Percentiles rank a stretch among this genome's conserved stretches.
Evolutionary conservation across 768 basidiomycete species (phyloP).

Genomic region (Suillus tomentosus): DNA sequence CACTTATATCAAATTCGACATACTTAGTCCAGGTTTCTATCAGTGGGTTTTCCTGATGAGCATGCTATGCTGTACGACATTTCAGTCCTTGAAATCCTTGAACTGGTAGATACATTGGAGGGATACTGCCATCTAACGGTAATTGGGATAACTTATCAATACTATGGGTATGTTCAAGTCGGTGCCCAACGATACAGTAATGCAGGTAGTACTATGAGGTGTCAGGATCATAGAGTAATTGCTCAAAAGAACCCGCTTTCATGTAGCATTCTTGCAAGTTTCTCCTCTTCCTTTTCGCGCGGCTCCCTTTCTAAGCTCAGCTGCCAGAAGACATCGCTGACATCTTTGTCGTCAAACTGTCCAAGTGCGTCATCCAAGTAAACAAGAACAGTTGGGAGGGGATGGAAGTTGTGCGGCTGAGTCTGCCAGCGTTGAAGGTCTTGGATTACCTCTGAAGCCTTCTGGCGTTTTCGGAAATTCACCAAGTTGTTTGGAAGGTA

Average conservation of each 20-base stretch:
- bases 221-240: not conserved
- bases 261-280: conserved; percentile 41
- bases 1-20: no score
- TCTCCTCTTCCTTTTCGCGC: conserved; percentile 55
- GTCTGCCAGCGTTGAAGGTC: conserved; percentile 61
- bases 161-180: not conserved
- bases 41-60: no score
- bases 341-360: conserved; percentile 36
- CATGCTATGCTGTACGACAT: no score
- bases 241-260: conserved; percentile 41
- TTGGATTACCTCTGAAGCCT: conserved; percentile 55
- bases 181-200: not conserved
- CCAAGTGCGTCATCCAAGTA: conserved; percentile 44
- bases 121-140: not conserved
- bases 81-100: not conserved
- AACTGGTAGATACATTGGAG: not conserved
- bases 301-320: conserved; percentile 55
- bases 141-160: not conserved
- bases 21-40: no score
- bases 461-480: conserved; percentile 60
- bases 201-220: not conserved
- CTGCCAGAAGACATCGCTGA: conserved; percentile 42
- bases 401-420: conserved; percentile 55
- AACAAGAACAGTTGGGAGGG: conserved; percentile 43
- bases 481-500: conserved; percentile 46